A percentile compares a stretch with the other conserved stretches of the same genome.
Conservation (phyloP, 163 green algal genomes). For the Prototheca wickerhamii region DNA sequence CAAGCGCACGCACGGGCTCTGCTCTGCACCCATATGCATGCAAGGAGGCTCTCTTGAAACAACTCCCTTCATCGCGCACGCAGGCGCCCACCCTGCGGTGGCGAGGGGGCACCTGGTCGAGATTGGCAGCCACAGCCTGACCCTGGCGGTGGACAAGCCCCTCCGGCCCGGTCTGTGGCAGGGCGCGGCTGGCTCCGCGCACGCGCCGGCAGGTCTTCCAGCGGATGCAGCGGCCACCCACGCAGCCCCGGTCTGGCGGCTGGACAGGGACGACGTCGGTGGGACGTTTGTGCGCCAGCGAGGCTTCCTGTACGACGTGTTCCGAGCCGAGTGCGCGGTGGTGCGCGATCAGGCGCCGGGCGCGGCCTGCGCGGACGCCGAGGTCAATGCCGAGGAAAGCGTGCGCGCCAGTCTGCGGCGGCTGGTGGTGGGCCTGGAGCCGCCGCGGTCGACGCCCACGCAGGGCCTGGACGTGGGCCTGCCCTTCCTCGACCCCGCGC, state of each 20-base stretch:
- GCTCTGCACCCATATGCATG: not conserved
- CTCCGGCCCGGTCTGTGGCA: constrained; percentile 26
- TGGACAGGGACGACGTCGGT: constrained; percentile 73
- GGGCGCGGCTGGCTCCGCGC: not conserved
- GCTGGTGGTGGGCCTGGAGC: constrained; percentile 57
- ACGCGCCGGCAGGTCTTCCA: not conserved
- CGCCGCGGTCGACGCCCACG: constrained; percentile 20
- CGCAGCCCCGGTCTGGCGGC: constrained; percentile 46
- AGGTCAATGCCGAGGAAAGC: not conserved
- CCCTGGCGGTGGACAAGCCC: constrained; percentile 23
- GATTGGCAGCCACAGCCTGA: constrained; percentile 15
- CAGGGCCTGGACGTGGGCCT: constrained; percentile 22
- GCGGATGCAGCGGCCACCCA: constrained; percentile 5
- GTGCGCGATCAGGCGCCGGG: constrained; percentile 2
- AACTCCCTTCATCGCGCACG: not conserved
- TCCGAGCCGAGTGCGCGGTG: constrained; percentile 15
- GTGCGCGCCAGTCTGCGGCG: constrained; percentile 28
- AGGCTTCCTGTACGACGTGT: constrained; percentile 45
- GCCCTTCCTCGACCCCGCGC: too few relatives aligned
- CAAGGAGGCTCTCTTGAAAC: not conserved
- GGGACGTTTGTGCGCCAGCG: constrained; percentile 48
- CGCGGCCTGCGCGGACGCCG: not conserved
- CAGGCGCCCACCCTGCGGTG: constrained; percentile 41
- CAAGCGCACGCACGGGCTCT: too few relatives aligned
- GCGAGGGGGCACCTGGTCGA: constrained; percentile 24